Percentiles rank a stretch among this genome's conserved stretches.
These are phyloP conservation scores for Saksenaea vasiformis DNA, from an alignment of 371 early-diverging fungal species.

Conservation along the genomic window DNA sequence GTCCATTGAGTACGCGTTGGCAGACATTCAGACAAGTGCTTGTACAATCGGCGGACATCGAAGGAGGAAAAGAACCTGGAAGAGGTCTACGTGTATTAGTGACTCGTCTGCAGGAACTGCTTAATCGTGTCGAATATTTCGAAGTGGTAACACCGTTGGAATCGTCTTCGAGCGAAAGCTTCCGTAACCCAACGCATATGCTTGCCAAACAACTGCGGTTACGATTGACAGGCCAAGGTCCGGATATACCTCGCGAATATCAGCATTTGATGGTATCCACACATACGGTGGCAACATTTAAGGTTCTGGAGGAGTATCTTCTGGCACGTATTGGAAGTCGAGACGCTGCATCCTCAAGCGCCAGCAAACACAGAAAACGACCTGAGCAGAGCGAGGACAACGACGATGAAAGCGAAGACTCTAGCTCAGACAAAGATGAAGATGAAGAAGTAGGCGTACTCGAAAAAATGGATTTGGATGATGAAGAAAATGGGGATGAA, in stretches of 20 bases:
- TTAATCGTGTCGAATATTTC: conserved; percentile 74
- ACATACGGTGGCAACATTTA: conserved; percentile 85
- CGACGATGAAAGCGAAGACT: conserved; percentile 32
- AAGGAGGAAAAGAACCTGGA: conserved; percentile 4
- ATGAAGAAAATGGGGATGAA: neutral
- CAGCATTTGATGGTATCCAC: conserved; percentile 72
- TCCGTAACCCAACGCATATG: conserved; percentile 69
- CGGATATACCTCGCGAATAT: conserved; percentile 56
- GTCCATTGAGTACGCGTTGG: conserved; percentile 20
- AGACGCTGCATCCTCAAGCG: conserved; percentile 6
- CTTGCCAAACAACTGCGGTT: conserved; percentile 76
- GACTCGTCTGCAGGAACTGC: conserved; percentile 72
- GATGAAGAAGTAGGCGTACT: neutral
- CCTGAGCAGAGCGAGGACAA: conserved; percentile 23
- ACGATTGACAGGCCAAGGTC: conserved; percentile 56
- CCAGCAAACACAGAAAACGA: conserved; percentile 24
- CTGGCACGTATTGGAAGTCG: conserved; percentile 48
- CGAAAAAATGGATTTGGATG: conserved; percentile 9
- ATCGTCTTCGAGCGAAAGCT: conserved; percentile 22
- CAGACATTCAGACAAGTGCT: conserved; percentile 49
- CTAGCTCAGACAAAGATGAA: conserved; percentile 4
- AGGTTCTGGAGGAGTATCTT: conserved; percentile 78
- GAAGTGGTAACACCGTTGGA: conserved; percentile 55
- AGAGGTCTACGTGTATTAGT: conserved; percentile 54
- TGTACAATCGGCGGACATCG: conserved; percentile 14